A percentile compares a stretch with the other conserved stretches of the same genome.
These are phyloP conservation scores for Sherardia arvensis DNA, from an alignment of 257 asterid genomes.

Conservation along the genomic window DNA sequence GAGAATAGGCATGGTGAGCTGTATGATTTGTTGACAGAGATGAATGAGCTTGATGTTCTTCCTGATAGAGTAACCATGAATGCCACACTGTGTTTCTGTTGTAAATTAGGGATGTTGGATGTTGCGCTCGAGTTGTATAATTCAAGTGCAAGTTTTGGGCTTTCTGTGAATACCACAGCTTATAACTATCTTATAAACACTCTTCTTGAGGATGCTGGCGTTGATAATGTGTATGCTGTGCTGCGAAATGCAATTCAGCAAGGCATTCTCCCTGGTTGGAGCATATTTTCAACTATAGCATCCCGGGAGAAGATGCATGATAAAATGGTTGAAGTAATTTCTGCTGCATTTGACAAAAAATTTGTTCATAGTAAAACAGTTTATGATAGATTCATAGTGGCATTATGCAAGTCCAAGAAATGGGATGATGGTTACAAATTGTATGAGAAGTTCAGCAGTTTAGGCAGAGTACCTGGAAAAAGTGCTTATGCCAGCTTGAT, in stretches of 20 bases:
- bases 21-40: slow-evolving; percentile 64
- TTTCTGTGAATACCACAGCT: slow-evolving; percentile 61
- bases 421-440: slow-evolving; percentile 61
- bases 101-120: slow-evolving; percentile 69
- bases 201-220: slow-evolving; percentile 46
- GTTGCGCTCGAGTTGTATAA: slow-evolving; percentile 59
- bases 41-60: slow-evolving; percentile 43
- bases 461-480: slow-evolving; percentile 28
- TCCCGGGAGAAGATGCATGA: slow-evolving; percentile 63
- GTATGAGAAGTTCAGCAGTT: slow-evolving; percentile 38
- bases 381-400: slow-evolving; percentile 48
- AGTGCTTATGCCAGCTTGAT: slow-evolving; percentile 48
- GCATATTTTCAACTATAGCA: slow-evolving; percentile 41
- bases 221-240: slow-evolving; percentile 43
- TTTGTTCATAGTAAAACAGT: slow-evolving; percentile 28
- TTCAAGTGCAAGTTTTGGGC: slow-evolving; percentile 56
- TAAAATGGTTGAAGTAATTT: slow-evolving; percentile 57
- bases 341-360: slow-evolving; percentile 35
- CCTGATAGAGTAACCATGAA: slow-evolving; percentile 70
- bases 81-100: slow-evolving; percentile 62
- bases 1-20: slow-evolving; percentile 63
- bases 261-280: slow-evolving; percentile 52
- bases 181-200: slow-evolving; percentile 69
- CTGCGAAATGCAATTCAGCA: slow-evolving; percentile 42
- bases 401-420: slow-evolving; percentile 45